Evolutionary conservation across 768 basidiomycete genomes (phyloP).

Genomic region (Boletus huronensis): DNA sequence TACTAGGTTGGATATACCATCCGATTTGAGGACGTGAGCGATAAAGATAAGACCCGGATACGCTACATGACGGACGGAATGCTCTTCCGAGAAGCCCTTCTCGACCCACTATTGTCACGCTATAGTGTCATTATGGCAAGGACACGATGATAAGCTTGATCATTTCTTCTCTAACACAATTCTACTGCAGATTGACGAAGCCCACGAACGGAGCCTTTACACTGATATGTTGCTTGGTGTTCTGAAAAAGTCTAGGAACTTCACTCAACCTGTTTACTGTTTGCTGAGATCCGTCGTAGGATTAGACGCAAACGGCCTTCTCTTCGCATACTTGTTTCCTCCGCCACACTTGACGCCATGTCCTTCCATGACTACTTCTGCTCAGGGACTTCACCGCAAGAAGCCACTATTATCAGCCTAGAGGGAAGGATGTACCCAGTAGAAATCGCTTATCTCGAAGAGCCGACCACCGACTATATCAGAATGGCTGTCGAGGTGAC

Average conservation of each 20-base stretch:
- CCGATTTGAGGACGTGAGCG: conserved; percentile 91
- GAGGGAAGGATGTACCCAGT: conserved; percentile 97
- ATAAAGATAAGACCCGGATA: conserved; percentile 81
- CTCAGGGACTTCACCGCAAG: conserved; percentile 53
- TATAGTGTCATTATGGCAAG: conserved; percentile 95
- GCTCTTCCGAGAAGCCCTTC: conserved; percentile 90
- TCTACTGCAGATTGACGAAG: conserved; percentile 81
- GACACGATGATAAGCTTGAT: conserved; percentile 1
- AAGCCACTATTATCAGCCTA: conserved; percentile 81
- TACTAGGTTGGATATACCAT: conserved; percentile 93
- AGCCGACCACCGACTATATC: conserved; percentile 79
- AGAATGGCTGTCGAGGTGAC: conserved; percentile 77
- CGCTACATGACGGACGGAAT: conserved; percentile 98
- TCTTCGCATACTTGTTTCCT: conserved; percentile 89
- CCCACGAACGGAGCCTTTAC: conserved; percentile 94
- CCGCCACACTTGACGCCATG: conserved; percentile 92
- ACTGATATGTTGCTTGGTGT: conserved; percentile 91
- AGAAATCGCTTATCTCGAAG: conserved; percentile 81
- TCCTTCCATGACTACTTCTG: conserved; percentile 90
- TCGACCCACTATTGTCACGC: conserved; percentile 87
- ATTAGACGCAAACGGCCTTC: conserved; percentile 89
- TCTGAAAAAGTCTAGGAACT: conserved; percentile 74
- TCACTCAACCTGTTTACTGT: not conserved
- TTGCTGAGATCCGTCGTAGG: conserved; percentile 39
- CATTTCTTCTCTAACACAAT: not conserved